Conservation (phyloP, 768 basidiomycete species). For the Zangia roseola region DNA sequence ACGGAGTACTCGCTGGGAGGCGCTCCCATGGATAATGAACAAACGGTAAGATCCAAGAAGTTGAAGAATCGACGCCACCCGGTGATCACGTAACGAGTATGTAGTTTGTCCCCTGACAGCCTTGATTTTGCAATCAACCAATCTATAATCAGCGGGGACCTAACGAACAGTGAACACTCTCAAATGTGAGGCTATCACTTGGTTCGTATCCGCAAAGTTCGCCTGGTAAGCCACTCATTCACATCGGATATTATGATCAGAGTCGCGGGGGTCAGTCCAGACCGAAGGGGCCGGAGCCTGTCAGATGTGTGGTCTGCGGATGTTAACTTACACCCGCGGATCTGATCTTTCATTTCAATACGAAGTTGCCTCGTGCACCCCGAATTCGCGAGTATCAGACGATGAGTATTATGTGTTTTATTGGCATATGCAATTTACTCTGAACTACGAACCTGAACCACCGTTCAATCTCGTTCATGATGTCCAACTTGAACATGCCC, state of each 20-base stretch:
- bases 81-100: constrained; percentile 26
- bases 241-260: constrained; percentile 3
- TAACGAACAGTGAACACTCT: no score
- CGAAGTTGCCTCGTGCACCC: constrained; percentile 25
- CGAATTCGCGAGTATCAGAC: not conserved
- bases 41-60: constrained; percentile 9
- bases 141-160: constrained; percentile 16
- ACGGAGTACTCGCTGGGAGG: constrained; percentile 25
- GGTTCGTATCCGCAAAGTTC: not conserved
- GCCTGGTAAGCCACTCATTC: constrained; percentile 1
- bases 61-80: constrained; percentile 20
- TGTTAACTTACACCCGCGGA: constrained; percentile 32
- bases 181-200: not conserved
- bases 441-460: constrained; percentile 1
- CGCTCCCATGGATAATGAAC: constrained; percentile 20
- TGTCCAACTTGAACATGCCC: not conserved
- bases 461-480: not conserved
- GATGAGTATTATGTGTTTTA: constrained; percentile 7
- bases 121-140: not conserved
- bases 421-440: not conserved
- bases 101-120: not conserved
- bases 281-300: constrained; percentile 14
- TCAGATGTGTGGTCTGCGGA: constrained; percentile 15
- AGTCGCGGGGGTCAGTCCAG: constrained; percentile 15
- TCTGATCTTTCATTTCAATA: constrained; percentile 25